Base-by-base conservation (phyloP, 176 grass and related monocot species). In the bread wheat (Triticum aestivum) region DNA sequence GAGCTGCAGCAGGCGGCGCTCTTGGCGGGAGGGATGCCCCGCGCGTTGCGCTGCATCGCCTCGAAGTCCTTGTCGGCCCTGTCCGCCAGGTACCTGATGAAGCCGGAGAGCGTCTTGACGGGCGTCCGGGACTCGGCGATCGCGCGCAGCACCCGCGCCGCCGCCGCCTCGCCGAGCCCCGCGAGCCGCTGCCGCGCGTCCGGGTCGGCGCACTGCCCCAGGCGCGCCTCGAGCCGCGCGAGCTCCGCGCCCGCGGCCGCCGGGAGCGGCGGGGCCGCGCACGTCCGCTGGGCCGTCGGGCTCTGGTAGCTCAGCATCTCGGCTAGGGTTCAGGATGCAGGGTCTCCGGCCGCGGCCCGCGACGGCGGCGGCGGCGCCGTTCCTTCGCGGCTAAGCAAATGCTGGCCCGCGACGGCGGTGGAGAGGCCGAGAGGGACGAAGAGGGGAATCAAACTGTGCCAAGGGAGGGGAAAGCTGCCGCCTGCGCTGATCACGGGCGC, bases 1-100 rank as follows among this genome's bases (percentile, higher is more conserved):
- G 87, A 71, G 74, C n/a, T 1, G 80, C 80, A 71, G 37, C 80
- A 78, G 11, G 64, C 80, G 51, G 73, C 74, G 65, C 87, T 88
- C 26, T 88, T 39, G 52, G 81, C 74, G 54, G 65, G 32, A 10
- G 87, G 54, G 73, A 88, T 49, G 52, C 52, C 65, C 9, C 8
- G 11, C 27, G 88, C 78, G 61, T 89, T 76, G 83, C 69, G 77
- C 77, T 11, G 14, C 88, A 85, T 61, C 15, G 24, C 2, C 45
- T 85, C 88, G 2, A 59, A 3, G 3, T 59, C 54, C 54, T 59
- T 59, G 18, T 59, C 54, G 54, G 54, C 18, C 61, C 24, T n/a
- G 0, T 35, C n/a, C 18, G 35, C 88, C 69, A 89, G 10, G 0
- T 4, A 8, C 34, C 1, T 27, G 84, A 90, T 73, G 84, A 34